These are phyloP conservation scores for Scolecobasidium constrictum DNA, from an alignment of 2,329 filamentous ascomycete genomes.

Conservation along the genomic window DNA sequence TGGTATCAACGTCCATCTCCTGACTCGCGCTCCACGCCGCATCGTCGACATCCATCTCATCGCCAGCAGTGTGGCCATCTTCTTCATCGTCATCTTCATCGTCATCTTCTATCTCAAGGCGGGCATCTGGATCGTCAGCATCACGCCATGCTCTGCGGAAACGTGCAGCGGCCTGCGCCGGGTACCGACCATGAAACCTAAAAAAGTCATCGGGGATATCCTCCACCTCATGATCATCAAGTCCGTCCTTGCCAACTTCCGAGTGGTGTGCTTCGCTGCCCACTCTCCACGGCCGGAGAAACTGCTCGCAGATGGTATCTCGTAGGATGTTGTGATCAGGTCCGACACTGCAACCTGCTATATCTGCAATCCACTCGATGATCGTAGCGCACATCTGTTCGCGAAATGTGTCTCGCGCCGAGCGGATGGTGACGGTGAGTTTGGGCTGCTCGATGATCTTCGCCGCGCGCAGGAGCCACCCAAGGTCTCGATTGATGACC, in stretches of 20 bases:
- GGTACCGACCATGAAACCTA: conserved; percentile 7
- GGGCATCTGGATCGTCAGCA: conserved; percentile 25
- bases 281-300: conserved; percentile 76
- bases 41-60: not conserved
- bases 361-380: conserved; percentile 90
- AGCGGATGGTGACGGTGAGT: conserved; percentile 88
- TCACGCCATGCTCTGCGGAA: conserved; percentile 30
- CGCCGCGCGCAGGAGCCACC: conserved; percentile 64
- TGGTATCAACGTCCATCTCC: conserved; percentile 35
- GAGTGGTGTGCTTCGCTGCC: conserved; percentile 77
- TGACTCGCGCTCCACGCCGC: conserved; percentile 30
- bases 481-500: conserved; percentile 62
- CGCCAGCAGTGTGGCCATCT: conserved; percentile 19
- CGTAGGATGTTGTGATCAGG: conserved; percentile 69
- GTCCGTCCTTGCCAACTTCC: conserved; percentile 63
- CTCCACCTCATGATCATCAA: conserved; percentile 68
- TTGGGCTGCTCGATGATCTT: conserved; percentile 90
- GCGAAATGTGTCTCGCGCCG: conserved; percentile 85
- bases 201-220: conserved; percentile 29
- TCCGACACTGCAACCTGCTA: conserved; percentile 78
- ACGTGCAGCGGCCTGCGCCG: conserved; percentile 1
- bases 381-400: conserved; percentile 99
- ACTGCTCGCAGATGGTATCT: conserved; percentile 77
- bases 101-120: conserved; percentile 28
- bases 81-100: conserved; percentile 28